Evolutionary conservation across 2,329 filamentous ascomycete genomes (phyloP).

Genomic region (Aspergillus ochraceus): DNA sequence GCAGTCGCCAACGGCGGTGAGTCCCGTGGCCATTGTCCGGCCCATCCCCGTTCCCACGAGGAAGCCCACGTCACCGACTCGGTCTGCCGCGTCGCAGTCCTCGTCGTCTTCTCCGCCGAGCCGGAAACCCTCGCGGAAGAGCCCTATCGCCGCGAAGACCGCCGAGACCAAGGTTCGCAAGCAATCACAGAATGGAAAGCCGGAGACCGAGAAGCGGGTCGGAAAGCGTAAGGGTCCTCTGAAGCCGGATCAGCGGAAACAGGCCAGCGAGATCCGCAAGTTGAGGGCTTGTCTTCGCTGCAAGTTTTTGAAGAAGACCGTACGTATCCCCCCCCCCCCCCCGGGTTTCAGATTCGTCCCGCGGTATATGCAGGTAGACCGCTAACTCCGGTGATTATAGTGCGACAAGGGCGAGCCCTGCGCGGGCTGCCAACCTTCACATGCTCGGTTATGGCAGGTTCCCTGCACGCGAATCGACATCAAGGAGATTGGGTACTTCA

Average conservation of each 20-base stretch:
- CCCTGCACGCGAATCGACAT: constrained; percentile 98
- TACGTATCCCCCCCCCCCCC: constrained; percentile 29
- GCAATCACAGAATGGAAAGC: constrained; percentile 70
- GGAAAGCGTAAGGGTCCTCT: constrained; percentile 87
- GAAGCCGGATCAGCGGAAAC: constrained; percentile 89
- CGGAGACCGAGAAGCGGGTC: constrained; percentile 89
- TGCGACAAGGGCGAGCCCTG: constrained; percentile 98
- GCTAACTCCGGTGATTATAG: constrained; percentile 17
- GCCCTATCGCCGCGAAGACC: constrained; percentile 74
- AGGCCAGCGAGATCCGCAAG: constrained; percentile 95
- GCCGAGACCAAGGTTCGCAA: constrained; percentile 84
- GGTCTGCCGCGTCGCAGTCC: constrained; percentile 62
- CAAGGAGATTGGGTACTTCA: constrained; percentile 97
- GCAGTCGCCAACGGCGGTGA: constrained; percentile 54
- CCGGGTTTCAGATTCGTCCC: too few species aligned
- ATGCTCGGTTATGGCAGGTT: constrained; percentile 94
- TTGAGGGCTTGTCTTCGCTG: constrained; percentile 89
- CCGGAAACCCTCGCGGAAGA: constrained; percentile 68
- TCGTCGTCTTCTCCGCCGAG: constrained; percentile 66
- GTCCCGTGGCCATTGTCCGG: constrained; percentile 66
- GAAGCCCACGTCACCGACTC: constrained; percentile 54
- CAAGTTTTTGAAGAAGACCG: constrained; percentile 98
- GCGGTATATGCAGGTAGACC: neutral
- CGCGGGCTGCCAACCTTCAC: constrained; percentile 90
- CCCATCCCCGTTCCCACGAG: constrained; percentile 58